phyloP scores from a whole-genome alignment of 2,329 filamentous ascomycete species.

The Amauroascus niger region DNA sequence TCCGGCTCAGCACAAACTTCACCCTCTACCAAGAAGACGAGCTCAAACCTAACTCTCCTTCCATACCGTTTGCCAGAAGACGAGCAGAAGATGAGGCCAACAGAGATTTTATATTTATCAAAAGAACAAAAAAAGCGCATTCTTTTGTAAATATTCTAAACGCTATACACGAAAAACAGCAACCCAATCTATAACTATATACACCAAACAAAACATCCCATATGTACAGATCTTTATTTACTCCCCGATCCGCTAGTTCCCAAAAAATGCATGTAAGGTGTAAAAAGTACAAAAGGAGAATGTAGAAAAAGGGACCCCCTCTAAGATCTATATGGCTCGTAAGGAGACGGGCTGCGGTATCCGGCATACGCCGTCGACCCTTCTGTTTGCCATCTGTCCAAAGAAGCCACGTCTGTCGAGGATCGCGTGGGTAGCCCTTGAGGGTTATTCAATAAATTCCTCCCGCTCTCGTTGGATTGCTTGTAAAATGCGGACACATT shows the following conservation, averaged over 20 bases:
- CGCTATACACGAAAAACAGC: constrained; percentile 1
- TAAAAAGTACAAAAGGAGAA: constrained; percentile 2
- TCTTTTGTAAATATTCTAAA: not conserved
- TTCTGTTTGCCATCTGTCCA: constrained; percentile 30
- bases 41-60: too few relatives aligned
- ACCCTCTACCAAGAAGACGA: too few relatives aligned
- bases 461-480: constrained; percentile 33
- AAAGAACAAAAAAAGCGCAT: not conserved
- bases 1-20: not conserved
- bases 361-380: constrained; percentile 2
- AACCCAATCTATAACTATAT: constrained; percentile 6
- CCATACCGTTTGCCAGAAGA: not conserved
- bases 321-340: constrained; percentile 17
- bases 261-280: constrained; percentile 6
- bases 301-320: not conserved
- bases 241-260: constrained; percentile 1
- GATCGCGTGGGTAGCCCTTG: constrained; percentile 23
- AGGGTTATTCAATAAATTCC: constrained; percentile 29
- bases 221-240: not conserved
- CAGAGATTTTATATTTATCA: not conserved
- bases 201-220: not conserved
- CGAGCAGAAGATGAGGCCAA: not conserved
- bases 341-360: constrained; percentile 15
- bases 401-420: constrained; percentile 17
- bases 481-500: constrained; percentile 26